Base-by-base conservation (phyloP, 2,329 filamentous ascomycete genomes). In the Knoxdaviesia capensis region DNA sequence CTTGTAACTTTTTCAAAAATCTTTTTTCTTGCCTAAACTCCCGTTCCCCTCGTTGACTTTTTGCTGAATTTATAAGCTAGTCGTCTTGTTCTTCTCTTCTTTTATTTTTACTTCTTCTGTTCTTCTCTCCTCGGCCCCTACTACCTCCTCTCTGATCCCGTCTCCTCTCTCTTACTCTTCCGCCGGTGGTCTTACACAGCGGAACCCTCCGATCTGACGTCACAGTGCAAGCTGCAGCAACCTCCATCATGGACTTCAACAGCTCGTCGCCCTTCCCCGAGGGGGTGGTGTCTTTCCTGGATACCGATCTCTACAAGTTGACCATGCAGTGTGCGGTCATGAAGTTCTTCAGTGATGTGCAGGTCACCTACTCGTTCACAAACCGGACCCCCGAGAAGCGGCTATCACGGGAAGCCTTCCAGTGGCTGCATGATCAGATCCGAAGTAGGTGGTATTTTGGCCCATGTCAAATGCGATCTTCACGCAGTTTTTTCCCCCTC, bases 241-340 rank as follows among this genome's bases (percentile, higher is more conserved):
- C 20, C 20, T 20, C 44, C 39, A 48, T 34, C 47, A 78, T 79
- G 74, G 71, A 74, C 48, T 78, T 78, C 59, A 75, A 77, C 57
- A 73, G 68, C 61, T 71, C 71, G 32, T 74, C 71, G 43, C 71
- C 72, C 44, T 77, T 70, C 47, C 77, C 80, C 5, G 80, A 83
- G 61, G 83, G 82, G 41, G 74, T 88, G 54, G 81, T 77, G 53
- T 88, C 82, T 54, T 80, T 90, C 54, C 67, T 90, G 43, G 83
- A 90, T 54, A 88, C 81, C 10, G 74, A 79, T 50, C 55, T 98
- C 46, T 98, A 94, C 72, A 98, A 98, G 62, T 63, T 98, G 60
- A 98, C 90, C 20, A 98, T 98, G 90, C 90, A 98, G 78, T 94
- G 83, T 56, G 86, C 86, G 47, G 80, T 96, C 49, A 71, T 92